Conservation (phyloP, 768 basidiomycete genomes). For the Termitomyces sp. region DNA sequence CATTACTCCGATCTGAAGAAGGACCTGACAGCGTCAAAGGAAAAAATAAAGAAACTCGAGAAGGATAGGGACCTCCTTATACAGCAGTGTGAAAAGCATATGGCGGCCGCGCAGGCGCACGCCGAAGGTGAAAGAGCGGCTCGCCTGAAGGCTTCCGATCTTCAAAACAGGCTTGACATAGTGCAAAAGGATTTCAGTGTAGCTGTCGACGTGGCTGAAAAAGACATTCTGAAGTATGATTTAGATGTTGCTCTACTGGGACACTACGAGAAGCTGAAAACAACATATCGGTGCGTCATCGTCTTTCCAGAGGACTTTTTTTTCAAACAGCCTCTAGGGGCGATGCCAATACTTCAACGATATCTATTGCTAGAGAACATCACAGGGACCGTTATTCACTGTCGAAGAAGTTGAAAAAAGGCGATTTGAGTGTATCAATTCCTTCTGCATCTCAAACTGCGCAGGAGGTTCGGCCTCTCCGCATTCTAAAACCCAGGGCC, state of each 20-base stretch:
- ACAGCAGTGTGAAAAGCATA: constrained; percentile 35
- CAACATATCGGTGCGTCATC: constrained; percentile 1
- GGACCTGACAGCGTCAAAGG: constrained; percentile 31
- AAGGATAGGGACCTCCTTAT: constrained; percentile 38
- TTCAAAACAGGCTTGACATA: constrained; percentile 1
- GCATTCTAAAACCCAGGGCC: constrained; percentile 1
- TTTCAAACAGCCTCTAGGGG: neutral
- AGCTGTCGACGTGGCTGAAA: neutral
- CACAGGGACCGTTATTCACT: neutral
- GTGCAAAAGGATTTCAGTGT: neutral
- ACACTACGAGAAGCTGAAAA: neutral
- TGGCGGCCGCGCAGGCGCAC: constrained; percentile 25
- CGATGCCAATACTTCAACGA: neutral
- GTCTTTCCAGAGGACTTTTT: neutral
- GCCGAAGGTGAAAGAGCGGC: constrained; percentile 22
- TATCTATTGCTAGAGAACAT: neutral
- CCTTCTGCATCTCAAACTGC: neutral
- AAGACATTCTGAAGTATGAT: neutral
- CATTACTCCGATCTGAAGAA: constrained; percentile 19
- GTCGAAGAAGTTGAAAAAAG: neutral
- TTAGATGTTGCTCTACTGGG: neutral
- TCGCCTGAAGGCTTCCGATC: constrained; percentile 13
- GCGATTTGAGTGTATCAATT: neutral
- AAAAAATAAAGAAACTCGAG: constrained; percentile 30
- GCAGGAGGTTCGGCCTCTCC: neutral